Base-by-base conservation (phyloP, 768 basidiomycete genomes). In the Leccinum barrowsii region DNA sequence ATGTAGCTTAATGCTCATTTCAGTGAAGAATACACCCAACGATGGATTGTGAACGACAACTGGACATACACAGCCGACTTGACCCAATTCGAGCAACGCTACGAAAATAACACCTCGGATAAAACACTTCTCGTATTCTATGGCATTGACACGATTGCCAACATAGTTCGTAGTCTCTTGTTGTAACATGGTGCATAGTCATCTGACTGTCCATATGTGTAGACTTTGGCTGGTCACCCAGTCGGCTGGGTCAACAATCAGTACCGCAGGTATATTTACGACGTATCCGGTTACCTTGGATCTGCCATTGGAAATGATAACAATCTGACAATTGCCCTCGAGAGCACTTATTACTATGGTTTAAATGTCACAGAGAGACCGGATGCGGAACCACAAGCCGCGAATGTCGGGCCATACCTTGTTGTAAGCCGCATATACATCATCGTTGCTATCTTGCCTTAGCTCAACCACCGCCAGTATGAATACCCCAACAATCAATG, bases 31-130 rank as follows among this genome's bases (percentile, higher is more conserved):
- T 82, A 80, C 57, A 80, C 78, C 1, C 75, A 83, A 63, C 74
- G 83, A 59, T 84, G 82, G 82, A 72, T 85, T 48, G 75, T 77
- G 34, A 71, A 78, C 52, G 82, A 85, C 55, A 80, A 81, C 56
- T 85, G 84, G 83, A 83, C 81, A 0, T 84, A 83, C 60, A 83
- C 80, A 0, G 81, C 82, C 4, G 80, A 82, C 63, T 56, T 84
- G 37, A 64, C 77, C 1, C 80, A 82, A 6, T 24, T 76, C 22
- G 75, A 74, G 82, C 3, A 67, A 48, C 65, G 61, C 6, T 52
- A 72, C 21, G 52, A 65, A 15, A 47, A 67, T 1, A 50, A 42
- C 22, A 32, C 60, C 32, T 61, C 65, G 7, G 65, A 75, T 22
- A 72, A 67, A 54, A 75, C 77, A 0, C 63, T 85, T 10, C 71